Base-by-base conservation (phyloP, 352 stramenopile species). In the Phytophthora boehmeriae region DNA sequence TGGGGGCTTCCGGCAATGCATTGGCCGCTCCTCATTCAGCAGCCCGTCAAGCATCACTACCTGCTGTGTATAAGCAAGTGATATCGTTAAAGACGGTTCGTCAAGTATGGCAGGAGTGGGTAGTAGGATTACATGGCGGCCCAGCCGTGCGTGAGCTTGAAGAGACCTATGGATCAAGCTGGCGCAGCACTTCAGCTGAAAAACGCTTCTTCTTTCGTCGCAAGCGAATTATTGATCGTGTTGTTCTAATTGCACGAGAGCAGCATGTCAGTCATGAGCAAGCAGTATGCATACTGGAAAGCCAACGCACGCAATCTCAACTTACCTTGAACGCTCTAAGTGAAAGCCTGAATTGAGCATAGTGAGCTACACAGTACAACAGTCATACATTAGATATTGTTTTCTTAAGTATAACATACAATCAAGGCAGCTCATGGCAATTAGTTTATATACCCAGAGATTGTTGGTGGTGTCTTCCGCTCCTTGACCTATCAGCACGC, bases 21-120 rank as follows among this genome's bases (percentile, higher is more conserved):
- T n/a, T n/a, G n/a, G n/a, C n/a, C n/a, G 6, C n/a, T 2, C 14
- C 4, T 8, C 3, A 1, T 36, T 8, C 5, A 57, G 13, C 36
- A 61, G 20, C 19, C 28, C 30, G 16, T 53, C n/a, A 11, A n/a
- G n/a, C n/a, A n/a, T n/a, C n/a, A n/a, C n/a, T n/a, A n/a, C n/a
- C n/a, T n/a, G n/a, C n/a, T n/a, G n/a, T n/a, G n/a, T n/a, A n/a
- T n/a, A n/a, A n/a, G n/a, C n/a, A n/a, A n/a, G n/a, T n/a, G n/a
- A n/a, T 28, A 1, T 35, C 43, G 1, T 23, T 61, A 2, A 53
- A 61, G 34, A 45, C 44, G 2, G 54, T 54, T 0, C 25, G 41
- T 5, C 54, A 62, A 35, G 43, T 61, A 11, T 62, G 44, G 34
- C 44, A 54, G 20, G 44, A 54, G 11, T 54, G 35, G n/a, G 8